Percentiles rank a stretch among this genome's conserved stretches.
These are phyloP conservation scores for Metarhizium humberi DNA, from an alignment of 2,329 filamentous ascomycete genomes.

Conservation along the genomic window DNA sequence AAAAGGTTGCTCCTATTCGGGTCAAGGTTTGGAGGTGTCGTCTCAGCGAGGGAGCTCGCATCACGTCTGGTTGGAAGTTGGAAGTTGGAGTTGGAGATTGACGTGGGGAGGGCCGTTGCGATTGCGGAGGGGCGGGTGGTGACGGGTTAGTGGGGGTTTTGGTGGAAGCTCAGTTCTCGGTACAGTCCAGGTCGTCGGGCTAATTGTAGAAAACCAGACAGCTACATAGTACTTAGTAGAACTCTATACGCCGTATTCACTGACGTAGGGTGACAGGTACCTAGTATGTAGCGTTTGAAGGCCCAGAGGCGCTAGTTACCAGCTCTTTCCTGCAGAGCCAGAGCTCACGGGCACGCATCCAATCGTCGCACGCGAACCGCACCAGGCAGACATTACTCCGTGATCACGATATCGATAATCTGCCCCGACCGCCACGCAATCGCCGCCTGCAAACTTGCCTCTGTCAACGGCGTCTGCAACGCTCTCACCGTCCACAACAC, in stretches of 20 bases:
- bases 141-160: no score
- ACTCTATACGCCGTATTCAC: no score
- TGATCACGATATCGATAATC: background rate
- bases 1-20: slow-evolving; percentile 8
- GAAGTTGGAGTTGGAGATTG: background rate
- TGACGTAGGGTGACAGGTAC: no score
- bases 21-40: background rate
- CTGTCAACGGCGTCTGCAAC: background rate
- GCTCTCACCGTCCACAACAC: background rate
- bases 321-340: no score
- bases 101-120: background rate
- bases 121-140: no score
- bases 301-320: no score
- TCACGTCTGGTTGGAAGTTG: slow-evolving; percentile 1
- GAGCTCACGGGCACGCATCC: no score
- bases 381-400: background rate
- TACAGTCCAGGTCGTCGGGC: no score
- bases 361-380: background rate
- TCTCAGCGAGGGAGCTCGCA: background rate
- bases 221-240: no score
- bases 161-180: no score
- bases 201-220: no score
- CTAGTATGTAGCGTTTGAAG: no score
- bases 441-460: background rate
- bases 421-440: background rate